Conservation (phyloP, 257 asterid genomes). For the Solanum pinnatisectum region DNA sequence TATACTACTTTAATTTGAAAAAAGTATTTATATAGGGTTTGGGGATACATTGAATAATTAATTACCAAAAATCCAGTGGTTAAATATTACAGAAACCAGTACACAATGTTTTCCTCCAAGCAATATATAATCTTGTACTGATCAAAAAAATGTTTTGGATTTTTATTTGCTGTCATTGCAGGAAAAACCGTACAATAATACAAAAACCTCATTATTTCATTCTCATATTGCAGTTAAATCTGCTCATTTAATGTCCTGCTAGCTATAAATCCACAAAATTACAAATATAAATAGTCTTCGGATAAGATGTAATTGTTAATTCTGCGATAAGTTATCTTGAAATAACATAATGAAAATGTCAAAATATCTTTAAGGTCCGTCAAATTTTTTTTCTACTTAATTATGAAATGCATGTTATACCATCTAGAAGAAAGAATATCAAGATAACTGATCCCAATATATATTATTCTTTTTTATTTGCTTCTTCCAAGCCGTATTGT, state of each 20-base stretch:
- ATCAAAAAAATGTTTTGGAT: background rate
- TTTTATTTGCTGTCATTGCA: conserved; percentile 8
- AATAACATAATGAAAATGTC: background rate
- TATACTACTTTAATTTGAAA: background rate
- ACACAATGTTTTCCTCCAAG: background rate
- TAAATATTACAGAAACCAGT: background rate
- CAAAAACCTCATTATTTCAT: background rate
- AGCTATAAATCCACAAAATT: background rate
- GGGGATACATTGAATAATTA: background rate
- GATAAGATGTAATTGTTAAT: too few relatives aligned
- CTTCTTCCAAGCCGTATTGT: background rate
- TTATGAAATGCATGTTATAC: background rate
- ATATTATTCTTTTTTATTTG: background rate
- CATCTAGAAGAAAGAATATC: too few relatives aligned
- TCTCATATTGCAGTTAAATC: background rate
- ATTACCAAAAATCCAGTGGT: background rate
- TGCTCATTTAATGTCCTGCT: background rate
- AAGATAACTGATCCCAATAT: background rate
- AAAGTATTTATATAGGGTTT: background rate
- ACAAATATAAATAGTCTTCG: background rate
- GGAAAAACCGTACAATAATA: conserved; percentile 8
- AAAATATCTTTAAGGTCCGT: background rate
- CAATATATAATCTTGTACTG: background rate
- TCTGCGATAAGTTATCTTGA: background rate
- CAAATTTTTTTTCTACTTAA: background rate